A percentile compares a stretch with the other conserved stretches of the same genome.
phyloP scores from a whole-genome alignment of 805 yeast species.

The Metschnikowia proteae region DNA sequence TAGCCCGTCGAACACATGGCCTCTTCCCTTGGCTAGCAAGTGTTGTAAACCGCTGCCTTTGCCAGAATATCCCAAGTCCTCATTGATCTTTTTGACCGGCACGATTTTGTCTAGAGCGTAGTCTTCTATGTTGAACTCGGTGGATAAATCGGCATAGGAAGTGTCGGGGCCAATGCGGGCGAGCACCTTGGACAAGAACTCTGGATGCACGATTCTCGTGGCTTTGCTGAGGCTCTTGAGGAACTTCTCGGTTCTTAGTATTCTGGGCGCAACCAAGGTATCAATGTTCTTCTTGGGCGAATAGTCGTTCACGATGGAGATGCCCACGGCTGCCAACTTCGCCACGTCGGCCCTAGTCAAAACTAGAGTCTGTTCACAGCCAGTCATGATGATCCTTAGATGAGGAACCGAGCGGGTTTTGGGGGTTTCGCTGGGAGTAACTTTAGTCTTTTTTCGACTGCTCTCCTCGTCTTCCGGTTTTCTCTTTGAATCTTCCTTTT shows the following conservation, averaged over 20 bases:
- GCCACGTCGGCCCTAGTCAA: constrained; percentile 42
- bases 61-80: constrained; percentile 23
- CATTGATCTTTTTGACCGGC: constrained; percentile 28
- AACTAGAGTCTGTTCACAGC: constrained; percentile 49
- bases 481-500: constrained; percentile 4
- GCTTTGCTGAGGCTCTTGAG: constrained; percentile 62
- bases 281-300: constrained; percentile 36
- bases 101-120: constrained; percentile 35
- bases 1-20: constrained; percentile 43
- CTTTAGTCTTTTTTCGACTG: not conserved
- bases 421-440: constrained; percentile 1
- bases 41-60: constrained; percentile 13
- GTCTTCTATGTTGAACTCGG: constrained; percentile 25
- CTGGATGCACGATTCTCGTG: constrained; percentile 51
- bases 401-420: constrained; percentile 20
- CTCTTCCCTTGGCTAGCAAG: constrained; percentile 6
- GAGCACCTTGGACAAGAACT: constrained; percentile 28
- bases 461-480: not conserved
- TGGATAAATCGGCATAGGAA: constrained; percentile 13
- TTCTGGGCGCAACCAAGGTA: constrained; percentile 70
- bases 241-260: constrained; percentile 85
- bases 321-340: constrained; percentile 51
- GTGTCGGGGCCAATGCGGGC: constrained; percentile 36
- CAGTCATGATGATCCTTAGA: constrained; percentile 56
- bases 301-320: constrained; percentile 46